Conservation (phyloP, 2,329 filamentous ascomycete species). For the Trichoderma sp. region DNA sequence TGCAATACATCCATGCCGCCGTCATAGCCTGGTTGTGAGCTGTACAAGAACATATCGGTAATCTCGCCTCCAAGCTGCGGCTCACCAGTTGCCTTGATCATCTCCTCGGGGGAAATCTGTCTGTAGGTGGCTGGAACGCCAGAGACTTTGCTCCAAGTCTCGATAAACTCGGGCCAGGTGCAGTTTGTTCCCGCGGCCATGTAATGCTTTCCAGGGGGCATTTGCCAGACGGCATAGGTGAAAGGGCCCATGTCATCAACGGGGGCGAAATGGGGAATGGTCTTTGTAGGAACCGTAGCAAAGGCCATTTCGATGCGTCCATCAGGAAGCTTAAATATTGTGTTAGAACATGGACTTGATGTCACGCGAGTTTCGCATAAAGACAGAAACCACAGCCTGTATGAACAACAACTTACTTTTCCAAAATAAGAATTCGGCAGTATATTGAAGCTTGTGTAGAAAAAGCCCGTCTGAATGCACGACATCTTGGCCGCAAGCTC, state of each 20-base stretch:
- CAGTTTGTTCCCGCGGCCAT: constrained; percentile 47
- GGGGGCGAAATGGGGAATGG: constrained; percentile 45
- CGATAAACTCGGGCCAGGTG: constrained; percentile 46
- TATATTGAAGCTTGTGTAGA: constrained; percentile 47
- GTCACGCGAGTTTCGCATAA: neutral
- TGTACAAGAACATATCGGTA: constrained; percentile 47
- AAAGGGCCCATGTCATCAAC: constrained; percentile 48
- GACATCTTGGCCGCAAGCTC: constrained; percentile 48
- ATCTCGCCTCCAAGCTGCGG: constrained; percentile 43
- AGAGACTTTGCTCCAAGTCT: constrained; percentile 40
- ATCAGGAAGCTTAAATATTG: constrained; percentile 33
- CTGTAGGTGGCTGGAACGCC: constrained; percentile 37
- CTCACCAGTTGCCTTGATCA: constrained; percentile 39
- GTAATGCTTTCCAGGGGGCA: constrained; percentile 47
- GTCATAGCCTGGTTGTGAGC: constrained; percentile 48
- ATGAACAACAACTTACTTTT: constrained; percentile 37
- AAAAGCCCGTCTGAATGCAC: constrained; percentile 50
- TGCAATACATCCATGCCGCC: constrained; percentile 43
- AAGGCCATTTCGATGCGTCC: constrained; percentile 48
- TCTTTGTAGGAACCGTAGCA: constrained; percentile 38
- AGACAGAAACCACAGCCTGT: neutral
- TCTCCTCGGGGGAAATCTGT: constrained; percentile 40
- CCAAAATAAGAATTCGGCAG: constrained; percentile 45
- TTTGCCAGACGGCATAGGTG: constrained; percentile 47
- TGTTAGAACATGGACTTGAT: neutral